Conservation (phyloP, 768 basidiomycete species). For the Exsudoporus frostii region DNA sequence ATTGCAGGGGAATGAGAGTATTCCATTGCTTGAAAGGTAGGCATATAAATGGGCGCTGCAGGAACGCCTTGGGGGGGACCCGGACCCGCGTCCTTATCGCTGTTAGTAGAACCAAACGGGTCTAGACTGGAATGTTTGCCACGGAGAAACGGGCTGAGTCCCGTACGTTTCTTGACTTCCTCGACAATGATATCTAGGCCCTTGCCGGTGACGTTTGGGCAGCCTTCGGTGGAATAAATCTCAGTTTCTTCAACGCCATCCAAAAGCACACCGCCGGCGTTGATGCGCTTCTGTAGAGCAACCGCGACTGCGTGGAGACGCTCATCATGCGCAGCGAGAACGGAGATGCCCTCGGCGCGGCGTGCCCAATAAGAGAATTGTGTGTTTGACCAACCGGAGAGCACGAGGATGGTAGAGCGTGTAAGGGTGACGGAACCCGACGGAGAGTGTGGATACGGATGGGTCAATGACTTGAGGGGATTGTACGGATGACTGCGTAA, state of each 20-base stretch:
- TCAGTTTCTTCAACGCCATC: constrained; percentile 25
- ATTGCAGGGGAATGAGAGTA: constrained; percentile 35
- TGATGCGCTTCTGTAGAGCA: constrained; percentile 41
- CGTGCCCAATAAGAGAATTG: constrained; percentile 57
- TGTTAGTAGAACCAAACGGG: constrained; percentile 42
- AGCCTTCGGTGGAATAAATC: constrained; percentile 30
- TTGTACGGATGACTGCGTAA: constrained; percentile 48
- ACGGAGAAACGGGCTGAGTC: constrained; percentile 46
- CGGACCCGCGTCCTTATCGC: constrained; percentile 34
- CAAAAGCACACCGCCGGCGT: constrained; percentile 31
- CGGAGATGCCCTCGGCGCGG: constrained; percentile 47
- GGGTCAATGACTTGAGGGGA: constrained; percentile 46
- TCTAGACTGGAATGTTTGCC: constrained; percentile 51
- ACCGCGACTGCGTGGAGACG: constrained; percentile 39
- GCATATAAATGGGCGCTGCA: constrained; percentile 37
- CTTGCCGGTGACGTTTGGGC: constrained; percentile 44
- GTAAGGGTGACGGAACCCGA: constrained; percentile 45
- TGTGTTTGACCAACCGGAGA: constrained; percentile 53
- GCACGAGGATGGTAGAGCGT: constrained; percentile 44
- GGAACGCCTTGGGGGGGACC: constrained; percentile 22
- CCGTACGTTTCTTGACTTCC: constrained; percentile 46
- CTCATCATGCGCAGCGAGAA: constrained; percentile 40
- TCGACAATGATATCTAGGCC: constrained; percentile 49
- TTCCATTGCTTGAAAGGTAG: constrained; percentile 39
- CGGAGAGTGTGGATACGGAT: constrained; percentile 38